These are phyloP conservation scores for Diplogelasinospora grovesii DNA, from an alignment of 495 filamentous ascomycete species.

Conservation along the genomic window DNA sequence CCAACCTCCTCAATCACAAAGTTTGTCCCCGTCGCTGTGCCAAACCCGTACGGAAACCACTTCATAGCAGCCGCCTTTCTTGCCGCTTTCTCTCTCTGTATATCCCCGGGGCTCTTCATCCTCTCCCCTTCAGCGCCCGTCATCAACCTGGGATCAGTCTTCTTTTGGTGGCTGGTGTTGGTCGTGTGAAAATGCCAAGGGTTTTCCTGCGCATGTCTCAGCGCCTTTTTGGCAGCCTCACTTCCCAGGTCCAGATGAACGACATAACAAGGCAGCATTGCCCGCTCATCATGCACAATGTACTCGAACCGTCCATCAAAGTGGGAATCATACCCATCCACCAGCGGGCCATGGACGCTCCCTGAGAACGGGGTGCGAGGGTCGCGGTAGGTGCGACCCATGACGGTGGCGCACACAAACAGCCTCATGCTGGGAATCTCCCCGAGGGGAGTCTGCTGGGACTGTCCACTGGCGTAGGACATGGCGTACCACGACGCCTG, in stretches of 20 bases:
- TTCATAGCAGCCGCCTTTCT: slow-evolving; percentile 3
- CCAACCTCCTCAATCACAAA: slow-evolving; percentile 2
- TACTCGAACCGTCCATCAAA: slow-evolving; percentile 2
- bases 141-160: neutral
- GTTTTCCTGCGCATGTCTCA: neutral
- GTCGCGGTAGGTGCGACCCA: neutral
- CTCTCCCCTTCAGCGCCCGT: neutral
- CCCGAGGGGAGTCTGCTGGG: neutral
- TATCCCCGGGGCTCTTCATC: neutral
- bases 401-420: slow-evolving; percentile 4
- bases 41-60: slow-evolving; percentile 3
- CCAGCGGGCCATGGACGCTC: slow-evolving; percentile 3
- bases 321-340: neutral
- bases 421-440: slow-evolving; percentile 1
- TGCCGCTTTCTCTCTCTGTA: slow-evolving; percentile 2
- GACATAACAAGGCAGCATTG: slow-evolving; percentile 3
- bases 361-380: neutral
- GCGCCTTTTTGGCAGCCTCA: neutral
- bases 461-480: neutral
- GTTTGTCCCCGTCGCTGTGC: neutral
- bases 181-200: neutral
- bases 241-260: slow-evolving; percentile 1
- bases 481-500: neutral
- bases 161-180: too few relatives aligned
- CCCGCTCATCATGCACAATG: neutral